A percentile compares a stretch with the other conserved stretches of the same genome.
Evolutionary conservation across 73 alveolate species (phyloP).

Genomic region (Breviolum minutum): DNA sequence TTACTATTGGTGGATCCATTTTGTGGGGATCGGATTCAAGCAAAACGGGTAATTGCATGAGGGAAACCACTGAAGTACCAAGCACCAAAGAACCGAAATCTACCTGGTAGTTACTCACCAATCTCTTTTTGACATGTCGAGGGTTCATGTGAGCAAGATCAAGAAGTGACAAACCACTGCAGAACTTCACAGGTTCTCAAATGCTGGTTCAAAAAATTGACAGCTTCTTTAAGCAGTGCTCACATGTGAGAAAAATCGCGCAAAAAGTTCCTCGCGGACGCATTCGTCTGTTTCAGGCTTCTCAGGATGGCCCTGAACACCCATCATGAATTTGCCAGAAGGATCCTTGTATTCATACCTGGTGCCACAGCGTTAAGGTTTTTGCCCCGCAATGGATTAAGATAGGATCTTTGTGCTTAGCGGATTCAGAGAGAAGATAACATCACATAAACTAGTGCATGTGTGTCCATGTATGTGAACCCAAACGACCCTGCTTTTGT

Average conservation of each 20-base stretch:
- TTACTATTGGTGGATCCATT: too few species aligned
- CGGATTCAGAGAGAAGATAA: not conserved
- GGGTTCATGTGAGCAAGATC: too few species aligned
- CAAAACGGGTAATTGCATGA: too few species aligned
- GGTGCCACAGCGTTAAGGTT: not conserved
- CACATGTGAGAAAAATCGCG: not conserved
- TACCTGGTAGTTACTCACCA: too few species aligned
- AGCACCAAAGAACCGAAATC: too few species aligned
- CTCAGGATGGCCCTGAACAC: constrained; percentile 44
- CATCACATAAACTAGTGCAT: not conserved
- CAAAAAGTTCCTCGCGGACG: constrained; percentile 27
- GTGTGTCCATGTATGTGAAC: not conserved
- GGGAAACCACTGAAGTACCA: too few species aligned
- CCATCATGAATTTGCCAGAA: constrained; percentile 57
- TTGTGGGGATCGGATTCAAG: too few species aligned
- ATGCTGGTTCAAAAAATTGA: not conserved
- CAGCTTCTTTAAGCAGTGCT: not conserved
- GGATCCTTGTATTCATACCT: constrained; percentile 40
- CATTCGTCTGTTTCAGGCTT: constrained; percentile 15
- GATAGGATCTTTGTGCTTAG: not conserved
- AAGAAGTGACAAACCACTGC: too few species aligned
- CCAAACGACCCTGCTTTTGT: too few species aligned
- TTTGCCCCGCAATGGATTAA: not conserved
- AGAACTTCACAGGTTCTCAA: not conserved
- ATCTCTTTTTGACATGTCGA: too few species aligned